Base-by-base conservation (phyloP, 352 stramenopile species). In the Phytophthora kernoviae region DNA sequence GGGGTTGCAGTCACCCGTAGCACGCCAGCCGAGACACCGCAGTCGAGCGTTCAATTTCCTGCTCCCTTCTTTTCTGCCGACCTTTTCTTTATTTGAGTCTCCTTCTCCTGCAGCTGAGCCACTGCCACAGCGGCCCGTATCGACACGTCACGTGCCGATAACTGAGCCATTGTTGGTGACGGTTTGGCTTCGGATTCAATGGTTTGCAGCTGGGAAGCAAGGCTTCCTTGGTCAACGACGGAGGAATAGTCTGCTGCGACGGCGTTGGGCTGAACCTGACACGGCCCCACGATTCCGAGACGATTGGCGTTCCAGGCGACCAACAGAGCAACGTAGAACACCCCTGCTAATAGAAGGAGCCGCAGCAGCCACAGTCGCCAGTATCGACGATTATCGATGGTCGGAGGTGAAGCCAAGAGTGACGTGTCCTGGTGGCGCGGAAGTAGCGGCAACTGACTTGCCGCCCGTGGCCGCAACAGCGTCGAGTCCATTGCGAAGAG, bases 11-110 rank as follows among this genome's bases (percentile, higher is more conserved):
- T 60, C 57, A 15, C 37, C 18, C 4, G 67, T 75, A 22, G 58
- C 52, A 7, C 63, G 64, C 62, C 62, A 72, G 0, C 67, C 67
- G 11, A 68, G 47, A 48, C 67, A 75, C 4, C 53, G 59, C 24
- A 75, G 53, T 2, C 56, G 52, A 18, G 59, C 52, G 33, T 62
- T 46, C 11, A 68, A 36, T 17, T 44, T 64, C 7, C 65, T 39
- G 24, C 60, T 62, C 72, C 55, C 10, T 56, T 51, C 36, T 68
- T 62, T 24, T 53, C 33, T 9, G 59, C 50, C 14, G 30, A 18
- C 21, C 24, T 53, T 27, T 60, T 56, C 15, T 62, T 56, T 2
- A 24, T 8, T 12, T 54, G 33, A 46, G 57, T 58, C 49, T 69
- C 59, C n/a, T 20, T 39, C 32, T 58, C 53, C 20, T 68, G 59